Base-by-base conservation (phyloP, 495 filamentous ascomycete genomes). In the Neurospora africana region DNA sequence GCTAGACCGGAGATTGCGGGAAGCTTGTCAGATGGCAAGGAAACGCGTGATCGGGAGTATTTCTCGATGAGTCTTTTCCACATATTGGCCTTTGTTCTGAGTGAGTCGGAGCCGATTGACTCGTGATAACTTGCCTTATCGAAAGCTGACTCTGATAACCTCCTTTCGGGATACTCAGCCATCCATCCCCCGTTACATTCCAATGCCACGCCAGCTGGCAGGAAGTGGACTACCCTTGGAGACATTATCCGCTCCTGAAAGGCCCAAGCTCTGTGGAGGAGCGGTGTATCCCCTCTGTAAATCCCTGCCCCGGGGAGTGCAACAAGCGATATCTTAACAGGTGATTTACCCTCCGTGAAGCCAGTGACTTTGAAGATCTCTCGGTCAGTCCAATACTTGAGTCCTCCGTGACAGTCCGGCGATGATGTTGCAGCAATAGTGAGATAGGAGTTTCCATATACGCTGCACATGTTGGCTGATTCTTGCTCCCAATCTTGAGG, bases 401-500 rank as follows among this genome's bases (percentile, higher is more conserved):
- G 44, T 10, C 44, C 44, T 53, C 44, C 44, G 0, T 53, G 44
- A 23, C 44, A 73, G 33, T 74, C 53, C 2, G 30, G 58, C 4
- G 78, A 75, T 13, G 58, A 70, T 5, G 69, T 69, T 17, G 74
- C 78, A n/a, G 71, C 70, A 5, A 80, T 73, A 0, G 72, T 77
- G 33, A 75, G 61, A 43, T 69, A 71, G 0, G 76, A 70, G 40
- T 70, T 75, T 44, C 47, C 69, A 68, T 81, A 81, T 17, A 81
- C 58, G 27, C 33, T 11, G 27, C 58, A 74, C 79, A 81, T 81
- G 2, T 71, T 68, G 4, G 39, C 53, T 13, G 77, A 73, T 65
- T 81, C 70, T 9, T 13, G 53, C 13, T 19, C 71, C 79, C 79
- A 80, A 72, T 81, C 79, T 5, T 69, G 36, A 0, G 11, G 11